Percentiles rank a stretch among this genome's conserved stretches.
Conservation (phyloP, 306 rosid genomes). For the Clitoria ternatea region DNA sequence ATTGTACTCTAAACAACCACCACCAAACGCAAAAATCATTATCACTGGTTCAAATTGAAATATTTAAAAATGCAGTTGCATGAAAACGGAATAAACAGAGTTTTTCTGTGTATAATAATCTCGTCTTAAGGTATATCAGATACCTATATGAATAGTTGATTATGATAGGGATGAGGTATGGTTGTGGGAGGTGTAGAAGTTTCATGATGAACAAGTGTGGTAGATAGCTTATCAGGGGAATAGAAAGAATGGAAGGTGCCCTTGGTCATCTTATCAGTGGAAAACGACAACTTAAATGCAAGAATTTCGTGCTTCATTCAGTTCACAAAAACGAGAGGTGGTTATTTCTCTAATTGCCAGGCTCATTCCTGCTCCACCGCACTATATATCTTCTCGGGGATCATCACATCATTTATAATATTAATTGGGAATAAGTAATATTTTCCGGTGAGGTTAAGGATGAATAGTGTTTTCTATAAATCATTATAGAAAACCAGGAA, state of each 20-base stretch:
- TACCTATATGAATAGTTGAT: conserved; percentile 25
- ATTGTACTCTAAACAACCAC: too few relatives aligned
- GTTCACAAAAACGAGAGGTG: conserved; percentile 1
- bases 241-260: neutral
- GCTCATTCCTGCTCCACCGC: neutral
- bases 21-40: too few relatives aligned
- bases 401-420: too few relatives aligned
- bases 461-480: too few relatives aligned
- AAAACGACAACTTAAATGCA: conserved; percentile 31
- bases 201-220: neutral
- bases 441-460: too few relatives aligned
- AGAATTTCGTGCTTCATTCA: conserved; percentile 9
- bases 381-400: neutral
- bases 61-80: too few relatives aligned
- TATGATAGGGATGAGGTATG: conserved; percentile 2
- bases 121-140: too few relatives aligned
- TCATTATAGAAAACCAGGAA: neutral
- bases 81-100: too few relatives aligned
- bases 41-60: too few relatives aligned
- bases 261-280: conserved; percentile 4
- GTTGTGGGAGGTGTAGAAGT: conserved; percentile 25
- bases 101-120: too few relatives aligned
- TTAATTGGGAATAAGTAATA: too few relatives aligned
- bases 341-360: neutral
- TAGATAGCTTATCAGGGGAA: conserved; percentile 31